phyloP scores from a whole-genome alignment of 2,329 filamentous ascomycete genomes.

The Karstenula rhodostoma region DNA sequence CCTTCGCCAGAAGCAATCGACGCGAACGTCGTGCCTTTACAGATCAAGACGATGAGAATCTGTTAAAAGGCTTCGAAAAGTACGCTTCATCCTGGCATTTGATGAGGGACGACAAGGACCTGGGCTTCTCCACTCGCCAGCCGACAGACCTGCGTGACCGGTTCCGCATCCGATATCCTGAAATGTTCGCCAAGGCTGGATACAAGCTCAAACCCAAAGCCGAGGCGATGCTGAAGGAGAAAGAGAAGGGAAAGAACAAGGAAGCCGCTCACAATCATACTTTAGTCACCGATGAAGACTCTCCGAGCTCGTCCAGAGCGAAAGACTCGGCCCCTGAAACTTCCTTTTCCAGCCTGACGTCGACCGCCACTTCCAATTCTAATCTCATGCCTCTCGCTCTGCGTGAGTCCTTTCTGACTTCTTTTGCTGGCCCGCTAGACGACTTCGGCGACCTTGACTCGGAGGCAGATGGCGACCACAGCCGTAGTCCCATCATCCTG shows the following conservation, averaged over 20 bases:
- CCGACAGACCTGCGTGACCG: constrained; percentile 68
- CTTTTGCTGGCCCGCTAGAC: constrained; percentile 29
- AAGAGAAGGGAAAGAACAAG: constrained; percentile 29
- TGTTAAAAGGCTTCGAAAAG: constrained; percentile 66
- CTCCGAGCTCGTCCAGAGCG: background rate
- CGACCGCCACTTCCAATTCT: constrained; percentile 11
- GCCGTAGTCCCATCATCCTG: constrained; percentile 42
- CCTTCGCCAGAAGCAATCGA: constrained; percentile 59
- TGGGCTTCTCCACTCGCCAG: constrained; percentile 61
- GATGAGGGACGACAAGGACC: constrained; percentile 63
- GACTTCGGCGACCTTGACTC: constrained; percentile 29
- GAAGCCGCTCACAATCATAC: constrained; percentile 19
- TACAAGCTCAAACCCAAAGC: constrained; percentile 49
- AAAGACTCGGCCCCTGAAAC: background rate
- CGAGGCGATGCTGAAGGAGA: constrained; percentile 29
- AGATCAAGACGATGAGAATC: constrained; percentile 63
- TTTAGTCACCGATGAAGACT: background rate
- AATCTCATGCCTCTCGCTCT: constrained; percentile 20
- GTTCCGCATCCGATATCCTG: constrained; percentile 67
- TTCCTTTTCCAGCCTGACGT: constrained; percentile 3
- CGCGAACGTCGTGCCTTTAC: constrained; percentile 65
- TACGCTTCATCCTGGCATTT: constrained; percentile 68
- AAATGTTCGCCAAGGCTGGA: constrained; percentile 62
- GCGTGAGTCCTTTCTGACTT: constrained; percentile 28
- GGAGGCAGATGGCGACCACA: constrained; percentile 32